A percentile compares a stretch with the other conserved stretches of the same genome.
These are phyloP conservation scores for Cymbopogon flexuosus DNA, from an alignment of 202 grass and related monocot species.

Conservation along the genomic window DNA sequence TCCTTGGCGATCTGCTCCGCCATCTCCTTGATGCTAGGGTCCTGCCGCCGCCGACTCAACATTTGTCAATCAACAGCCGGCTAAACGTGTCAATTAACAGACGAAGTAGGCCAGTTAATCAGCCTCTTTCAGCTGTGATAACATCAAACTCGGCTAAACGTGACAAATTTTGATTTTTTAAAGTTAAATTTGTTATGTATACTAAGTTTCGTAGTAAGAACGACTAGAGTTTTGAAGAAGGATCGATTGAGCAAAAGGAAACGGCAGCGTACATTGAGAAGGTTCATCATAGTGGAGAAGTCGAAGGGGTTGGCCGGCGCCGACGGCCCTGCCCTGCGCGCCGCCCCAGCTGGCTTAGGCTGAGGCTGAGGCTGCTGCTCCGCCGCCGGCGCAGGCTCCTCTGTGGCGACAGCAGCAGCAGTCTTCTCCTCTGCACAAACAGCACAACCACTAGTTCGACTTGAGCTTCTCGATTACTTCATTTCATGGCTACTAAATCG, in stretches of 20 bases:
- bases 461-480: not conserved
- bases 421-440: conserved; percentile 52
- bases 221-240: not conserved
- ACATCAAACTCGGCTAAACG: not conserved
- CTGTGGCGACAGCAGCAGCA: conserved; percentile 30
- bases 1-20: conserved; percentile 95
- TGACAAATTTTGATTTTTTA: not conserved
- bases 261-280: conserved; percentile 64
- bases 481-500: not conserved
- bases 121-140: not conserved
- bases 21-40: conserved; percentile 94
- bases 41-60: conserved; percentile 31
- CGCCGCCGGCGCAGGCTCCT: conserved; percentile 36
- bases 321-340: conserved; percentile 30
- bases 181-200: not conserved
- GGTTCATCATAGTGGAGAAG: conserved; percentile 75
- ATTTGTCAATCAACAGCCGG: not conserved
- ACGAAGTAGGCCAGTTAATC: not conserved
- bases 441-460: not conserved
- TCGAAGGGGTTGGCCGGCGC: conserved; percentile 65
- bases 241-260: not conserved
- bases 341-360: not conserved
- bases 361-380: conserved; percentile 12
- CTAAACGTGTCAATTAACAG: no score
- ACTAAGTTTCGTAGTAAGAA: not conserved